A percentile compares a stretch with the other conserved stretches of the same genome.
These are phyloP conservation scores for Samsoniella hepiali DNA, from an alignment of 2,329 filamentous ascomycete genomes.

Conservation along the genomic window DNA sequence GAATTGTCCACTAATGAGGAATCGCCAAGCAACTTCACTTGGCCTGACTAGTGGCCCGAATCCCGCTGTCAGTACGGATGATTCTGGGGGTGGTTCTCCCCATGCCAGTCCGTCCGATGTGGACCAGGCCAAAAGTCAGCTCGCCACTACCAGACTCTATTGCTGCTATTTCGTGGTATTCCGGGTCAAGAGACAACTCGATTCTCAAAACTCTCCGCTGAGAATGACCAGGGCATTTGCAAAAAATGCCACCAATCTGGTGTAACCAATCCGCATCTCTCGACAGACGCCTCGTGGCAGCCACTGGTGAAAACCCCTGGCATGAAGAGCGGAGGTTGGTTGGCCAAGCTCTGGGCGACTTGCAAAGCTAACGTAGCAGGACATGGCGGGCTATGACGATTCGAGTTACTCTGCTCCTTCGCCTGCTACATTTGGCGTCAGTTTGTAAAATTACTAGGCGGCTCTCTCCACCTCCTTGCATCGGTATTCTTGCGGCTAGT, in stretches of 20 bases:
- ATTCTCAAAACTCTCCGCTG: background rate
- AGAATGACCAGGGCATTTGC: background rate
- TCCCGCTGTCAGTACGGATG: background rate
- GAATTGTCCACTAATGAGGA: background rate
- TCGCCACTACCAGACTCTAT: background rate
- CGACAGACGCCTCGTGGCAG: conserved; percentile 6
- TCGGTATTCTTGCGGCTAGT: background rate
- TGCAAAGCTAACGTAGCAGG: background rate
- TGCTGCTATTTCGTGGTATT: background rate
- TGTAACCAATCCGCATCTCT: background rate
- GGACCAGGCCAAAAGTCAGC: background rate
- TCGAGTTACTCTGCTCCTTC: background rate
- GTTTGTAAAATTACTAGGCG: background rate
- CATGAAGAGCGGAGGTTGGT: background rate
- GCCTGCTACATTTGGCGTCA: conserved; percentile 5
- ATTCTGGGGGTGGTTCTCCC: background rate
- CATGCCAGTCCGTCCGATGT: background rate
- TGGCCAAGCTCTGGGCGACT: conserved; percentile 1
- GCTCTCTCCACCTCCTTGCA: conserved; percentile 12
- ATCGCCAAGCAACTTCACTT: background rate
- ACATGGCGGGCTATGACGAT: conserved; percentile 8
- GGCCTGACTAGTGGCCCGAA: background rate
- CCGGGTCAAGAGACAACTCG: background rate
- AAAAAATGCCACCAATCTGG: background rate
- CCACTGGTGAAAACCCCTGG: background rate